Conservation (phyloP, 1,139 yeast genomes). For the Protomyces pachydermus region DNA sequence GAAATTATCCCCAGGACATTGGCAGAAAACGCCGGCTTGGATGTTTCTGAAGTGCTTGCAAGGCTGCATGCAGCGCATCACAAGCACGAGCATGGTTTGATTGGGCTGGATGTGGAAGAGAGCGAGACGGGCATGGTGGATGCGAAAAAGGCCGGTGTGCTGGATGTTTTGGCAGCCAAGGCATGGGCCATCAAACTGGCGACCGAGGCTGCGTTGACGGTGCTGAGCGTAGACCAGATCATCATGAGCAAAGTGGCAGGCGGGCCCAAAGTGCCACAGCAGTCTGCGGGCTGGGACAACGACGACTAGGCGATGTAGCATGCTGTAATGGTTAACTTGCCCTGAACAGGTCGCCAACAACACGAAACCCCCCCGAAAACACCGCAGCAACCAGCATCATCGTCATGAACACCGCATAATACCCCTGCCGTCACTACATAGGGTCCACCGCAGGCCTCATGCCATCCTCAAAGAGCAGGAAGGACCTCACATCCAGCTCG, state of each 20-base stretch:
- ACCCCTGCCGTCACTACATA: not conserved
- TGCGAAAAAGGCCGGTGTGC: conserved; percentile 62
- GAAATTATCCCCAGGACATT: conserved; percentile 89
- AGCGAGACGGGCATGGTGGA: conserved; percentile 57
- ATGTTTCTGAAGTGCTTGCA: conserved; percentile 80
- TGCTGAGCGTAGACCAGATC: conserved; percentile 83
- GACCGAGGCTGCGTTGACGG: conserved; percentile 90
- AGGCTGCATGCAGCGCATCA: conserved; percentile 83
- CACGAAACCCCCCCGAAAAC: too few species aligned
- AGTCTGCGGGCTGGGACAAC: conserved; percentile 30
- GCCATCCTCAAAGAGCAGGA: not conserved
- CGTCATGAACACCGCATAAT: not conserved
- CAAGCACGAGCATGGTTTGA: conserved; percentile 41
- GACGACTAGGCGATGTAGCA: conserved; percentile 31
- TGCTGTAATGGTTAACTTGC: too few species aligned
- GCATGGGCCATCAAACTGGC: conserved; percentile 86
- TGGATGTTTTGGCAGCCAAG: conserved; percentile 75
- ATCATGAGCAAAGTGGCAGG: conserved; percentile 66
- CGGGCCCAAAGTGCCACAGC: conserved; percentile 32
- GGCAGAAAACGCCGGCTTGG: conserved; percentile 92
- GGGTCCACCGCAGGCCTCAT: not conserved
- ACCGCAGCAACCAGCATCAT: not conserved
- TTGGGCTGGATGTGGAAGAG: conserved; percentile 71
- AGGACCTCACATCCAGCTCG: not conserved
- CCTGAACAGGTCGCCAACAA: too few species aligned